Evolutionary conservation across 2,329 filamentous ascomycete genomes (phyloP), one percentile per base, ranked within the genome.

Genomic region (Trichoderma atroviride): DNA sequence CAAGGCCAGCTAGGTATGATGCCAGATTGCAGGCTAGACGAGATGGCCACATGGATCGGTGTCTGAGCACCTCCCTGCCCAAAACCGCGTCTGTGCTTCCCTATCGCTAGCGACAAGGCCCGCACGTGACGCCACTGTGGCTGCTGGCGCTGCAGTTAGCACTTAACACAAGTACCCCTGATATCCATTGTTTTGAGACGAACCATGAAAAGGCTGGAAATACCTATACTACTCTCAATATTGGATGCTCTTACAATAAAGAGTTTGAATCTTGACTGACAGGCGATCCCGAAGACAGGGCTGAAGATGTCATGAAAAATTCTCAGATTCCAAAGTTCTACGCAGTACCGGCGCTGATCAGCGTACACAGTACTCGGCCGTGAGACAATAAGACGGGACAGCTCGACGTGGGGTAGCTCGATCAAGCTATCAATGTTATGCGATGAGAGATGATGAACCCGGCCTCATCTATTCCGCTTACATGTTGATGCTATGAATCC

Each of bases 21-120:
- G 81, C 81, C 81, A 83, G 80, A 82, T 83, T 82, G 80, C 81
- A 82, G 76, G 77, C 78, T 72, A 70, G 73, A 70, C 71, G 55
- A 70, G 73, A 70, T 71, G 55, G 60, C 61, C 60, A 59, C 70
- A 43, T 47, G 31, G 24, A 43, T 68, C 65, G 64, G 53, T 66
- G 61, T 64, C 65, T 74, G 73, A 79, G 77, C 77, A 78, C 74
- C 75, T 74, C 71, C 72, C 72, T 70, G 64, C 63, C 64, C 69
- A 70, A 70, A 67, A 71, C 72, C 73, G 72, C 70, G 68, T 35
- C 5, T 11, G 69, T 70, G 69, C 69, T 68, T 47, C 40, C 50
- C 27, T 33, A 47, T 29, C 35, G 40, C 43, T 27, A 47, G 61
- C 43, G 37, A 50, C 24, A 27, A 40, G 50, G 35, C 27, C 33